Base-by-base conservation (phyloP, 176 grass and related monocot genomes). In the Saccharum officinarum region DNA sequence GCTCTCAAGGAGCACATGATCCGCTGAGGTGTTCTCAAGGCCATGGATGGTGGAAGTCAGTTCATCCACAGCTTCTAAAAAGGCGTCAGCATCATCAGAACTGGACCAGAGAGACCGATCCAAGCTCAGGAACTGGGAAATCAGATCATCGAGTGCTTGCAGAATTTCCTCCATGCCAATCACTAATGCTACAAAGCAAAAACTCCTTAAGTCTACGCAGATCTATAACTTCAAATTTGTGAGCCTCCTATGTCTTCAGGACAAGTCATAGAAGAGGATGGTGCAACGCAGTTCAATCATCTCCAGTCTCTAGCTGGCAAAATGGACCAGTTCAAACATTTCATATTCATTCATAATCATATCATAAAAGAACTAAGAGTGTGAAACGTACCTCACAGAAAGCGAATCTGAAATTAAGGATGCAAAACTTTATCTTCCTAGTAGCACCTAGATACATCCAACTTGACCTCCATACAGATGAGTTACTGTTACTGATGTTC, bases 51-150 rank as follows among this genome's bases (percentile, higher is more conserved):
- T 86, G 23, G 83, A 80, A 64, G 67, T 85, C 28, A 92, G 86
- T 47, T 92, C 80, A 63, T 89, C 90, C 44, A 92, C 79, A 52
- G 83, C 83, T 79, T 86, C 83, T 28, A 89, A 70, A 61, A 92
- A 92, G 62, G 83, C 75, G 18, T 82, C 69, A 7, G 86, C 83
- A 39, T 92, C 83, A 55, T 71, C 75, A n/a, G 90, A 74, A 41
- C 57, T 85, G 20, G 83, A 83, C 83, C 90, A 92, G 61, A 92
- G 71, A 33, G 55, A 33, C 3, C 61, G 68, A 57, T 89, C 33
- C 60, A 85, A 83, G 80, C 83, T 40, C n/a, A 89, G 31, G 41
- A 86, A 89, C 67, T 77, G 86, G 31, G 87, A 89, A 65, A 92
- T 86, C 60, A 86, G 67, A 45, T 82, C 68, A 1, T 86, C 75